A percentile compares a stretch with the other conserved stretches of the same genome.
These are phyloP conservation scores for Claviceps purpurea DNA, from an alignment of 2,329 filamentous ascomycete species.

Conservation along the genomic window DNA sequence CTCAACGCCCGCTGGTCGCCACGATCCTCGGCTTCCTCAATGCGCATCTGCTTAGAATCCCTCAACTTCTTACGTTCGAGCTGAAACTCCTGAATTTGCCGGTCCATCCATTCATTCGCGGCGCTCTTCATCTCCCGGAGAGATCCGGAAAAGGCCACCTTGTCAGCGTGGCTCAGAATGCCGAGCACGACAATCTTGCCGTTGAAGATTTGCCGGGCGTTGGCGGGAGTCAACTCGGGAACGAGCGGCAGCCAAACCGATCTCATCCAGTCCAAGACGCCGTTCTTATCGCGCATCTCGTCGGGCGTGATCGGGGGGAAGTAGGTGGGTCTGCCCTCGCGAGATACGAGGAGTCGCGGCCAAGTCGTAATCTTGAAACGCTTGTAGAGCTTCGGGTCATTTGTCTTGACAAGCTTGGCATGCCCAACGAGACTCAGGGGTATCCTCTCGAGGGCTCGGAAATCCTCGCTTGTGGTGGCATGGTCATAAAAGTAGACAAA, in stretches of 20 bases:
- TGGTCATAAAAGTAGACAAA: constrained; percentile 98
- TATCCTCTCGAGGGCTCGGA: constrained; percentile 72
- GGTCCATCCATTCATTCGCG: constrained; percentile 95
- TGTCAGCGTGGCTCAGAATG: constrained; percentile 66
- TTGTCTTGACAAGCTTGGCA: constrained; percentile 84
- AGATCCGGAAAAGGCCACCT: constrained; percentile 63
- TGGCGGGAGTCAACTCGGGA: constrained; percentile 80
- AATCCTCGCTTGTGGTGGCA: constrained; percentile 86
- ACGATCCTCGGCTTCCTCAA: constrained; percentile 91
- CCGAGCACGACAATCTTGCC: constrained; percentile 90
- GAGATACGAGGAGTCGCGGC: constrained; percentile 81
- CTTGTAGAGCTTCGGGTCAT: constrained; percentile 59
- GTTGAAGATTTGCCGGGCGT: constrained; percentile 90
- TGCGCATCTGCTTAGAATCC: constrained; percentile 85
- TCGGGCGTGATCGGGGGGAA: constrained; percentile 76
- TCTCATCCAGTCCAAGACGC: constrained; percentile 82
- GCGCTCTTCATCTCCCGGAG: constrained; percentile 90
- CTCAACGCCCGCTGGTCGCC: constrained; percentile 78
- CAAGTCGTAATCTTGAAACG: constrained; percentile 94
- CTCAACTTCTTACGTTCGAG: constrained; percentile 85
- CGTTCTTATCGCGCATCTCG: constrained; percentile 80
- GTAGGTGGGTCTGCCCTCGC: constrained; percentile 81
- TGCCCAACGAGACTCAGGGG: constrained; percentile 82
- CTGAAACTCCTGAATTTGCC: constrained; percentile 82
- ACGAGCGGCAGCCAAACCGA: constrained; percentile 93